Evolutionary conservation across 1,284 basidiomycete genomes (phyloP).

Genomic region (Meripilus lineatus): DNA sequence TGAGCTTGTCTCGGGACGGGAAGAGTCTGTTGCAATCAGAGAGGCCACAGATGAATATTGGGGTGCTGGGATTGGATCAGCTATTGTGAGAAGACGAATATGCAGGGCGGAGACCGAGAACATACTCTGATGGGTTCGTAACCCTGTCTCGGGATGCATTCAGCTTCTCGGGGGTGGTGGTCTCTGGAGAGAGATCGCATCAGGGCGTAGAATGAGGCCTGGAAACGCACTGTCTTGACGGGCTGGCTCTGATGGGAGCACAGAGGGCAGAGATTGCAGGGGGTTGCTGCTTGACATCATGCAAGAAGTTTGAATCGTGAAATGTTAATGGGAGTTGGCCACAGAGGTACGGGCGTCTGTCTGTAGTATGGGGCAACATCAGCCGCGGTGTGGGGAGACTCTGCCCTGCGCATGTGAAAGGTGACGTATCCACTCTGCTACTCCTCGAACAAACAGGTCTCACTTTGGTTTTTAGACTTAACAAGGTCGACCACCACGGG

Average conservation of each 20-base stretch:
- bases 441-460: too few relatives aligned
- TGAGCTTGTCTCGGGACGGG: conserved; percentile 62
- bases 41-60: conserved; percentile 61
- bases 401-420: too few relatives aligned
- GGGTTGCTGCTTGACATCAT: conserved; percentile 17
- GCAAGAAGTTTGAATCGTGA: too few relatives aligned
- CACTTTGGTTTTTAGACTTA: too few relatives aligned
- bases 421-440: too few relatives aligned
- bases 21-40: conserved; percentile 67
- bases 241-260: conserved; percentile 25
- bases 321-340: too few relatives aligned
- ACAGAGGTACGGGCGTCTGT: too few relatives aligned
- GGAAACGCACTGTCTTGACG: conserved; percentile 25
- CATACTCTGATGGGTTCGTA: conserved; percentile 50
- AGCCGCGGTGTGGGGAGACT: too few relatives aligned
- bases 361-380: too few relatives aligned
- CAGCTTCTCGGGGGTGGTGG: conserved; percentile 46
- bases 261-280: conserved; percentile 25
- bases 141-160: conserved; percentile 41
- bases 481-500: too few relatives aligned
- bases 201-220: background rate
- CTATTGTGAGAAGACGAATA: background rate
- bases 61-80: conserved; percentile 39
- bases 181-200: background rate
- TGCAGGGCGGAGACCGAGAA: conserved; percentile 7